Evolutionary conservation across 2,329 filamentous ascomycete species (phyloP).

Genomic region (Sordariomycetes sp.): DNA sequence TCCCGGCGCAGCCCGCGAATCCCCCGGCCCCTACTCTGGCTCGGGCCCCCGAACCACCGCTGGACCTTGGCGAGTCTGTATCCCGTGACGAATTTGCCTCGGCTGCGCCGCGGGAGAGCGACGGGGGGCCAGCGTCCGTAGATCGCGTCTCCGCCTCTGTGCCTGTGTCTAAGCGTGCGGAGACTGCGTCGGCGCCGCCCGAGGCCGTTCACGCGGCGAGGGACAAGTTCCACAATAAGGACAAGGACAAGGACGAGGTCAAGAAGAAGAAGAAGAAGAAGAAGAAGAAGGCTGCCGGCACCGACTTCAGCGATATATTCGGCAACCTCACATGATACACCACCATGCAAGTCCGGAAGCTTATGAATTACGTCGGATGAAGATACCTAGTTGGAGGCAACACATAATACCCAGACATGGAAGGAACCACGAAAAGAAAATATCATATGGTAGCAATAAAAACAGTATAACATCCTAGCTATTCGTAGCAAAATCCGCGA

Average conservation of each 20-base stretch:
- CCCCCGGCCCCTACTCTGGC: background rate
- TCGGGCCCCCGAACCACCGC: background rate
- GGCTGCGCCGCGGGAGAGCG: conserved; percentile 1
- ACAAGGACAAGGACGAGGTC: background rate
- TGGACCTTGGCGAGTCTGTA: conserved; percentile 16
- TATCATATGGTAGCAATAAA: background rate
- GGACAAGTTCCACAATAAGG: background rate
- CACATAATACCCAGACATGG: background rate
- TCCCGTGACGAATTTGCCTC: conserved; percentile 9
- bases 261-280: conserved; percentile 41
- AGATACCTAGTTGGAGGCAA: background rate
- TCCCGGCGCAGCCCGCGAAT: background rate
- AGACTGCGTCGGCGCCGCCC: background rate
- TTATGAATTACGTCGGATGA: background rate
- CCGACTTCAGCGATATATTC: conserved; percentile 35
- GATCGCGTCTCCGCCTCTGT: background rate
- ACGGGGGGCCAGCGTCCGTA: background rate
- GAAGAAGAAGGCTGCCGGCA: conserved; percentile 32
- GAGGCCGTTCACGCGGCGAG: background rate
- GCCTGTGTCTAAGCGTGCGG: background rate
- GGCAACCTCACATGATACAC: conserved; percentile 27
- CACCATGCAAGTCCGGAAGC: too few relatives aligned
- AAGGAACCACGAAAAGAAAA: background rate
- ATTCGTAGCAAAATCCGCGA: background rate
- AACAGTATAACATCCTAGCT: background rate